Evolutionary conservation across 306 rosid genomes (phyloP).

Genomic region (Biancaea sappan): DNA sequence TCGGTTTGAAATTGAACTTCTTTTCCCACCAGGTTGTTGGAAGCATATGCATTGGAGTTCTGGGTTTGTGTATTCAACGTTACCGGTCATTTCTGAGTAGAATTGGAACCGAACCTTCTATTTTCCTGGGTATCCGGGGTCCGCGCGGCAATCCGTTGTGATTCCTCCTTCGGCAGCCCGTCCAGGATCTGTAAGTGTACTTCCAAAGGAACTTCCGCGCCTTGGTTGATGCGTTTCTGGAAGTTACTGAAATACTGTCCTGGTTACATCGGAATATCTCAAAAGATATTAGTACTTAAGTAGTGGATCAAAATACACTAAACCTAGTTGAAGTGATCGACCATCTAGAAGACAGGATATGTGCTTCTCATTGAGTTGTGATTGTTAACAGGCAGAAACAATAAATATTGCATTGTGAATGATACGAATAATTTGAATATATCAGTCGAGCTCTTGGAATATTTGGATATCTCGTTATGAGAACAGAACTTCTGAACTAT

Average conservation of each 20-base stretch:
- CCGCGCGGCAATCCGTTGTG: not conserved
- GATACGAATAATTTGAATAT: not conserved
- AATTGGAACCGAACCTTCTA: not conserved
- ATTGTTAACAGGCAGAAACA: not conserved
- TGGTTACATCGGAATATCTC: not conserved
- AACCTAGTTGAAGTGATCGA: not conserved
- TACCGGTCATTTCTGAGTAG: not conserved
- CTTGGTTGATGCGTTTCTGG: not conserved
- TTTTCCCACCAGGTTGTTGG: not conserved
- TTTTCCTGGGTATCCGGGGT: not conserved
- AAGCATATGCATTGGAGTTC: not conserved
- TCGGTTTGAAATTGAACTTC: conserved; percentile 8
- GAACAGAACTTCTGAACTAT: not conserved
- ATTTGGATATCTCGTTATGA: not conserved
- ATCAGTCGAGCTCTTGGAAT: not conserved
- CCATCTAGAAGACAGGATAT: not conserved
- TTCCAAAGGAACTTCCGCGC: not conserved
- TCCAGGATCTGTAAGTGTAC: not conserved
- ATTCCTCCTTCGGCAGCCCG: not conserved
- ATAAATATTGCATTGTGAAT: not conserved
- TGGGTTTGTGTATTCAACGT: not conserved
- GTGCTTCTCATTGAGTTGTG: not conserved
- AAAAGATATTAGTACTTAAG: not conserved
- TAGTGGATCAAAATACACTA: not conserved
- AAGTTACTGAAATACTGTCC: not conserved